phyloP scores from a whole-genome alignment of 2,329 filamentous ascomycete genomes.

The Penicillium rolfsii region DNA sequence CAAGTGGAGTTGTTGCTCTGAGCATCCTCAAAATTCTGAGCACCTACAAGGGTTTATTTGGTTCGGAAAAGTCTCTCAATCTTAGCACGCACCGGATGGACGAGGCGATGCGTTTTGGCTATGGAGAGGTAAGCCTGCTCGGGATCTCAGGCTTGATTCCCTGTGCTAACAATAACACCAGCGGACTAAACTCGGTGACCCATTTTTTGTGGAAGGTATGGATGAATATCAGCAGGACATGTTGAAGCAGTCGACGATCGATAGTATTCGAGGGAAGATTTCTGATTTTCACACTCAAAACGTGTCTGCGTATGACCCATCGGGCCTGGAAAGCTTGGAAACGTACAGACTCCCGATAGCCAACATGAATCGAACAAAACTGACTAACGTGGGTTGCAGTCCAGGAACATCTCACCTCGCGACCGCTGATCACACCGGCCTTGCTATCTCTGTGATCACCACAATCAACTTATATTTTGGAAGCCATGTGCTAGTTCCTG shows the following conservation, averaged over 20 bases:
- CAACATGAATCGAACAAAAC: neutral
- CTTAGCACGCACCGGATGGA: conserved; percentile 79
- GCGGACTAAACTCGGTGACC: conserved; percentile 80
- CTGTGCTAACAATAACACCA: conserved; percentile 40
- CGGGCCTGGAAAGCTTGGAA: conserved; percentile 65
- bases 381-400: conserved; percentile 28
- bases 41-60: conserved; percentile 69
- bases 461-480: conserved; percentile 90
- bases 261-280: conserved; percentile 67
- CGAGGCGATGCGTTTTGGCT: conserved; percentile 88
- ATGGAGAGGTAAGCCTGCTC: conserved; percentile 58
- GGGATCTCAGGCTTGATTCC: neutral
- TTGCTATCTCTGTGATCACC: conserved; percentile 80
- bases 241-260: conserved; percentile 63
- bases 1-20: conserved; percentile 75
- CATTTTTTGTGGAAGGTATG: conserved; percentile 69
- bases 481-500: conserved; percentile 73
- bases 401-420: conserved; percentile 60
- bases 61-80: conserved; percentile 57
- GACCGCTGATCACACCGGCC: conserved; percentile 70
- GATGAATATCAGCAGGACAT: conserved; percentile 68
- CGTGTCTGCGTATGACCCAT: conserved; percentile 73
- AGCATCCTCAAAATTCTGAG: conserved; percentile 81
- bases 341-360: conserved; percentile 47
- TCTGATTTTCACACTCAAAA: conserved; percentile 72